phyloP scores from a whole-genome alignment of 441 rosid genomes.

The Gossypium trilobum region DNA sequence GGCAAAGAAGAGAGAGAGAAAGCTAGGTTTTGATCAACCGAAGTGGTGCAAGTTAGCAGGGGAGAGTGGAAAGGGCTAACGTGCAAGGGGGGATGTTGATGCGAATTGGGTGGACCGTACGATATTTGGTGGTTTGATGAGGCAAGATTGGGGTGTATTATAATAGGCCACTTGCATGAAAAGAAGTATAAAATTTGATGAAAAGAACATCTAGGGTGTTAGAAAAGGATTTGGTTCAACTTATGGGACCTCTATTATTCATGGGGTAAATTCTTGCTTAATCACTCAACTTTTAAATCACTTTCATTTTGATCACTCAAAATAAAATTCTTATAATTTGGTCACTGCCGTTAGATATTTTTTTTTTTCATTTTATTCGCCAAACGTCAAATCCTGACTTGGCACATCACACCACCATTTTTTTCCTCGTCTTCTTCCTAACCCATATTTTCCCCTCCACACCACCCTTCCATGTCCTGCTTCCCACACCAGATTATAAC shows the following conservation, averaged over 20 bases:
- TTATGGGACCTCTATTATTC: neutral
- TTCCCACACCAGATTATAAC: too few relatives aligned
- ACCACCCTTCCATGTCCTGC: too few relatives aligned
- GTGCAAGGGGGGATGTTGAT: neutral
- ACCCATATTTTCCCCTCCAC: too few relatives aligned
- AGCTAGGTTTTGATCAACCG: constrained; percentile 9
- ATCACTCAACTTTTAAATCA: too few relatives aligned
- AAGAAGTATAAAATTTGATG: neutral
- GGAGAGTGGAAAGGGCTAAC: neutral
- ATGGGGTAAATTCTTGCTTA: too few relatives aligned
- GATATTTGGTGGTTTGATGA: constrained; percentile 1
- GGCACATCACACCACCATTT: too few relatives aligned
- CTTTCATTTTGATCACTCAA: too few relatives aligned
- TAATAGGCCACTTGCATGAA: neutral
- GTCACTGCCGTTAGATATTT: too few relatives aligned
- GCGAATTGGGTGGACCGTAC: constrained; percentile 2
- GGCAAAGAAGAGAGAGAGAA: neutral
- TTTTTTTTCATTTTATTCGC: too few relatives aligned
- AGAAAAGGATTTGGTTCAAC: neutral
- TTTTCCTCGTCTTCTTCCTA: too few relatives aligned
- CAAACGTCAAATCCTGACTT: too few relatives aligned
- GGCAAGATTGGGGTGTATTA: neutral
- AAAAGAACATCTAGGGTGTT: neutral
- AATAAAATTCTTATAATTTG: too few relatives aligned
- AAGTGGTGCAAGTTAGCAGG: constrained; percentile 3